Conservation (phyloP, 2,329 filamentous ascomycete species). For the Sporothrix brasiliensis region DNA sequence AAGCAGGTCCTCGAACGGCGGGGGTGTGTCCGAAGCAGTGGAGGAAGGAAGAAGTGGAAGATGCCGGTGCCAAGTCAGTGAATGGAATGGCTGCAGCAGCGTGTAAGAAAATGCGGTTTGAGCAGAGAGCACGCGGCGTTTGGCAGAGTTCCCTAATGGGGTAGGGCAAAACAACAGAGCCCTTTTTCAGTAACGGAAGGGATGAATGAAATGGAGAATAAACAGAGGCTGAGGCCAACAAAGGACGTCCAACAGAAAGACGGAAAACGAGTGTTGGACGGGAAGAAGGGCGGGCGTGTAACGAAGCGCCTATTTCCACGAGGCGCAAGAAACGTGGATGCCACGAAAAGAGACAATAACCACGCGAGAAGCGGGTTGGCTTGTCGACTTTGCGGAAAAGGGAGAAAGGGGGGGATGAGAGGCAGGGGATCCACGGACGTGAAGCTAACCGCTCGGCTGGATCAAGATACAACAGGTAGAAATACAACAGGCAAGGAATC, state of each 20-base stretch:
- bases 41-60: slow-evolving; percentile 18
- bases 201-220: not conserved
- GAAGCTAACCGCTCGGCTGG: slow-evolving; percentile 27
- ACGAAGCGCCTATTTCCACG: not conserved
- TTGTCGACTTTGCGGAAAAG: not conserved
- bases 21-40: slow-evolving; percentile 7
- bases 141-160: slow-evolving; percentile 15
- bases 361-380: slow-evolving; percentile 23
- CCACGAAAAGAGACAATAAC: slow-evolving; percentile 14
- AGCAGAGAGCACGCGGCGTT: slow-evolving; percentile 11
- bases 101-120: slow-evolving; percentile 24
- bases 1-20: not conserved
- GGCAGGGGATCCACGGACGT: slow-evolving; percentile 25
- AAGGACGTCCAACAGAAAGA: not conserved
- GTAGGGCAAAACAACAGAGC: slow-evolving; percentile 2
- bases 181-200: slow-evolving; percentile 9
- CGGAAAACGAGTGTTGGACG: not conserved
- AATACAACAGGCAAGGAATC: slow-evolving; percentile 21
- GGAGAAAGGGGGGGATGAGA: not conserved
- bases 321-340: not conserved
- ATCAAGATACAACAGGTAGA: slow-evolving; percentile 6
- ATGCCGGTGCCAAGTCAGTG: slow-evolving; percentile 16
- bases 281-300: not conserved
- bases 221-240: slow-evolving; percentile 8
- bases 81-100: slow-evolving; percentile 4